Evolutionary conservation across 108 stramenopile species (phyloP), one percentile per base, ranked within the genome.

Genomic region (Mediolabrus comicus): DNA sequence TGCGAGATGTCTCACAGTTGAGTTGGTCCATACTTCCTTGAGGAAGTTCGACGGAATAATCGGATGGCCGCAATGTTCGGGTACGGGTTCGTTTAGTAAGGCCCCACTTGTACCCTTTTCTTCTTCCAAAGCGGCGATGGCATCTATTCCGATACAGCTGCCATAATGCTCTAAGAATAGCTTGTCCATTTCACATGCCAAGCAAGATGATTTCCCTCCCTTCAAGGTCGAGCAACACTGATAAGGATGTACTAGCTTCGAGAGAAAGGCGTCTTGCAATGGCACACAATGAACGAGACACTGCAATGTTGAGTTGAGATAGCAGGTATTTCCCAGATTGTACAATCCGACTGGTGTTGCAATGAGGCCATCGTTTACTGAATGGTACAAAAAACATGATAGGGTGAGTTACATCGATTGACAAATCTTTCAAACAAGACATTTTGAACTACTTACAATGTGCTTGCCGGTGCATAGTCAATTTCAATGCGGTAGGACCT

Each of bases 241-340:
- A 59, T 78, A 72, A 51, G 79, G 65, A 64, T 90, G 86, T 10
- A 63, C 63, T 27, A 85, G 24, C 26, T 85, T 74, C 5, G 8
- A 69, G 62, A 95, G 82, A 59, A 95, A 92, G 52, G 80, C 82
- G 12, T 77, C 71, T 69, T 90, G 88, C 29, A 95, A 53, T 14
- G 84, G 85, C 17, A 32, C 36, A 64, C 88, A 91, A 61, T 90
- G 72, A 9, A 95, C 55, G 30, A 92, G 75, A 68, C 90, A 91
- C 60, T 97, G 94, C 34, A 97, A 59, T 14, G 95, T 81, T 9
- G 88, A 77, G 74, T 70, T 92, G 77, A 91, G 88, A 70, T 81
- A 95, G 80, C 96, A 95, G 24, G 92, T 95, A 70, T 94, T 91
- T 2, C 96, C 96, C 25, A 94, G 79, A 60, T 95, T 95, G 68